A percentile compares a stretch with the other conserved stretches of the same genome.
These are phyloP conservation scores for Cucumis melo DNA, from an alignment of 306 rosid species.

Conservation along the genomic window DNA sequence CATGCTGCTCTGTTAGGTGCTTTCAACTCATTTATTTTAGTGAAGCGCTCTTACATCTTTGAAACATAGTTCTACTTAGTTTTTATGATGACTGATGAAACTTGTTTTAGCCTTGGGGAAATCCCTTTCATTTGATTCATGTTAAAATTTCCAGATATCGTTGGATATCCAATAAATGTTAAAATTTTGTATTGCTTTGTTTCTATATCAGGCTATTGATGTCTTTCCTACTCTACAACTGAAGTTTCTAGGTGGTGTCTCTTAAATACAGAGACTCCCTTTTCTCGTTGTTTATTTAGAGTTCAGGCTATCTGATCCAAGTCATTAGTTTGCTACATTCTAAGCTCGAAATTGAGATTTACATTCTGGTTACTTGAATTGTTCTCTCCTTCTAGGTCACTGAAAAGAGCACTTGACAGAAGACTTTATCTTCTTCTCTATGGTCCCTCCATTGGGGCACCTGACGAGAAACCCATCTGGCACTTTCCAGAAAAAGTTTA, in stretches of 20 bases:
- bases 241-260: neutral
- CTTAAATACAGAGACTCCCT: neutral
- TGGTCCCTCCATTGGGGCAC: slow-evolving; percentile 40
- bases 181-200: neutral
- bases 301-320: neutral
- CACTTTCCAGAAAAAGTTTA: slow-evolving; percentile 78
- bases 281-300: neutral
- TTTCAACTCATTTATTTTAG: neutral
- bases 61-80: neutral
- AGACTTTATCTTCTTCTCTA: slow-evolving; percentile 71
- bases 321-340: neutral
- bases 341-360: neutral
- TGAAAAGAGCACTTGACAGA: slow-evolving; percentile 84
- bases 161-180: neutral
- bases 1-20: neutral
- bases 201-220: neutral
- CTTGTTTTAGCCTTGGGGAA: neutral
- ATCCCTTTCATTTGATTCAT: neutral
- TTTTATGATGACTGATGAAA: neutral
- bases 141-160: neutral
- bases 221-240: neutral
- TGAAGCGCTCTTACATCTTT: neutral
- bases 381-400: slow-evolving; percentile 41
- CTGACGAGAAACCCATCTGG: slow-evolving; percentile 55
- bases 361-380: neutral